Base-by-base conservation (phyloP, 257 asterid species). In the Ehretia macrophylla region DNA sequence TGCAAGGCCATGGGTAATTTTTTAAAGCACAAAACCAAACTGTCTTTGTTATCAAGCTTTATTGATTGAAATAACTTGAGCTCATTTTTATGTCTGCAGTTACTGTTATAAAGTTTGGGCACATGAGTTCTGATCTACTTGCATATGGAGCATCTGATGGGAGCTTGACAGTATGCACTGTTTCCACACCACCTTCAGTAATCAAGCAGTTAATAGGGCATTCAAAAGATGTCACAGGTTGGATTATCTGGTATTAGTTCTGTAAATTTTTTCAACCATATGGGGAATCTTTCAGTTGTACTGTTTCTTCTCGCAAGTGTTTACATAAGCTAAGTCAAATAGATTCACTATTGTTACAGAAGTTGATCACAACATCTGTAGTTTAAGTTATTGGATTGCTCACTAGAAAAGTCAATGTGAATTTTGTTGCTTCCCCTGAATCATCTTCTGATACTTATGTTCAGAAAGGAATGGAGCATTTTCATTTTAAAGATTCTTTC, bases 121-220 rank as follows among this genome's bases (percentile, higher is more conserved):
- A 93, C 77, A 82, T 57, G 88, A 93, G 99, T 81, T 93, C 99
- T 23, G 94, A 89, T 74, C 76, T 93, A 62, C 97, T 93, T 73
- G 99, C 96, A 69, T 89, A 89, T 76, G 99, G 99, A 74, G 94
- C 99, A 69, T 72, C 99, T 0, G 96, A 89, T 82, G 99, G 97
- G 70, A 93, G 92, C 78, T 75, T 93, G 80, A 83, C 83, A 17
- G 97, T 89, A 39, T 93, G 99, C 77, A 68, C 72, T 10, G 92
- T 87, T 64, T 79, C 94, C 32, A 59, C 62, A 38, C 85, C 97
- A 48, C 90, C 99, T 66, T 80, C 96, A 64, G 70, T 82, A 68
- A 71, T 80, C 61, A 83, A 80, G 70, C 84, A 79, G 74, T 81
- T 93, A 65, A 81, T 75, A 32, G 99, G 99, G 39, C 99, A 93